Evolutionary conservation across 202 grass and related monocot genomes (phyloP).

Genomic region (Schoenoplectus tabernaemontani): DNA sequence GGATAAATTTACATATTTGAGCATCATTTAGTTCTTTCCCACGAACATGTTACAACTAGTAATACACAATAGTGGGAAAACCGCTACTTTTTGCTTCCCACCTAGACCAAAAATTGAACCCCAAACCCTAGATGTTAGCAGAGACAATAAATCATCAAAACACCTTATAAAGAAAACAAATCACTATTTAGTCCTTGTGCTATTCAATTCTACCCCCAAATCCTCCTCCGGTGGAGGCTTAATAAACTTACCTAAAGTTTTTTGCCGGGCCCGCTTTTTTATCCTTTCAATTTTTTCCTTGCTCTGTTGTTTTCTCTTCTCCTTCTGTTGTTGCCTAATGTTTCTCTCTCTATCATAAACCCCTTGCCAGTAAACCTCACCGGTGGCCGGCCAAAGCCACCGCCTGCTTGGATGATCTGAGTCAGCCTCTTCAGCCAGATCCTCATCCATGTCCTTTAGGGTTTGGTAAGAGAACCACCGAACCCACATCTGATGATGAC

Average conservation of each 20-base stretch:
- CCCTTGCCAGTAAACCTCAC: constrained; percentile 82
- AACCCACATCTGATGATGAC: constrained; percentile 71
- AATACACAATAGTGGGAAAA: constrained; percentile 3
- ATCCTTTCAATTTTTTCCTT: constrained; percentile 94
- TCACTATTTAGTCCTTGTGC: constrained; percentile 37
- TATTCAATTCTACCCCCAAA: constrained; percentile 26
- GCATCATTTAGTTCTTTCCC: constrained; percentile 9
- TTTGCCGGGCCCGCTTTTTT: constrained; percentile 72
- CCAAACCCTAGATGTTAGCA: constrained; percentile 9
- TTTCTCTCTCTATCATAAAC: constrained; percentile 74
- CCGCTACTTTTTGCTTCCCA: background rate
- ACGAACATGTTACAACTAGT: constrained; percentile 16
- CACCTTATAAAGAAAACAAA: constrained; percentile 8
- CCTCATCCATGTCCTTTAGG: constrained; percentile 94
- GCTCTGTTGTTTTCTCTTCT: constrained; percentile 65
- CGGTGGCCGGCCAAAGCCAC: constrained; percentile 87
- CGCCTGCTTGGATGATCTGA: constrained; percentile 41
- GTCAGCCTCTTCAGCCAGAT: constrained; percentile 80
- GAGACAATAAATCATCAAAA: constrained; percentile 12
- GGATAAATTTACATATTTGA: constrained; percentile 18
- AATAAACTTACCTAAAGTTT: constrained; percentile 86
- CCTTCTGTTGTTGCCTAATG: constrained; percentile 77
- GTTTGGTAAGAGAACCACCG: constrained; percentile 61
- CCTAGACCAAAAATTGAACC: background rate
- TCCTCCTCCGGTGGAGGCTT: constrained; percentile 60